Evolutionary conservation across 2,329 filamentous ascomycete species (phyloP).

Genomic region (Cucurbitaria berberidis): DNA sequence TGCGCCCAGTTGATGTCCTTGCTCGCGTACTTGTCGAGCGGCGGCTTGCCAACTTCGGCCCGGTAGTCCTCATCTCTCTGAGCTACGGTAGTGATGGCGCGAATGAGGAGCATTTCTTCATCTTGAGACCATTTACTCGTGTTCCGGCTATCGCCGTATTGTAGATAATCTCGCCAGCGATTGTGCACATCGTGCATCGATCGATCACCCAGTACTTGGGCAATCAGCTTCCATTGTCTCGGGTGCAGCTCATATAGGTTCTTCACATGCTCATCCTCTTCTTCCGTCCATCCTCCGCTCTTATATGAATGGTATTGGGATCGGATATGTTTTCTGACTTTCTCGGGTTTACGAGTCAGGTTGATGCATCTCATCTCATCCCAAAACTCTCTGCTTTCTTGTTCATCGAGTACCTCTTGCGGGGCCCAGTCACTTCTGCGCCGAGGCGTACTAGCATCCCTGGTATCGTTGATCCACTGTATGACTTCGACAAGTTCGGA

Average conservation of each 20-base stretch:
- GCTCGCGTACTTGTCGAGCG: slow-evolving; percentile 53
- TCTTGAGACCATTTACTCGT: slow-evolving; percentile 65
- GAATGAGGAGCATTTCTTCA: slow-evolving; percentile 63
- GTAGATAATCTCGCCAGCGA: slow-evolving; percentile 71
- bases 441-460: neutral
- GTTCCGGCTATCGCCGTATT: slow-evolving; percentile 61
- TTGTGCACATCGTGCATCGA: slow-evolving; percentile 71
- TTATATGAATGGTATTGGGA: slow-evolving; percentile 71
- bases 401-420: slow-evolving; percentile 7
- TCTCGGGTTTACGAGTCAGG: slow-evolving; percentile 40
- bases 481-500: slow-evolving; percentile 29
- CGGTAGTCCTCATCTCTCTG: slow-evolving; percentile 52
- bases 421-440: slow-evolving; percentile 2
- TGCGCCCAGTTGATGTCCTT: slow-evolving; percentile 68
- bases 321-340: slow-evolving; percentile 57
- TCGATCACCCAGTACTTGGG: slow-evolving; percentile 64
- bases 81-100: slow-evolving; percentile 61
- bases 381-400: slow-evolving; percentile 36
- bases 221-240: slow-evolving; percentile 68
- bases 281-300: slow-evolving; percentile 65
- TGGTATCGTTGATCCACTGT: slow-evolving; percentile 16
- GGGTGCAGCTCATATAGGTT: slow-evolving; percentile 56
- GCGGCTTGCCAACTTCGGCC: slow-evolving; percentile 18
- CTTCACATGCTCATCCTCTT: slow-evolving; percentile 64
- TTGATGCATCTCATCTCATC: slow-evolving; percentile 39